Base-by-base conservation (phyloP, 768 basidiomycete genomes). In the Tricholoma hemisulphureum region DNA sequence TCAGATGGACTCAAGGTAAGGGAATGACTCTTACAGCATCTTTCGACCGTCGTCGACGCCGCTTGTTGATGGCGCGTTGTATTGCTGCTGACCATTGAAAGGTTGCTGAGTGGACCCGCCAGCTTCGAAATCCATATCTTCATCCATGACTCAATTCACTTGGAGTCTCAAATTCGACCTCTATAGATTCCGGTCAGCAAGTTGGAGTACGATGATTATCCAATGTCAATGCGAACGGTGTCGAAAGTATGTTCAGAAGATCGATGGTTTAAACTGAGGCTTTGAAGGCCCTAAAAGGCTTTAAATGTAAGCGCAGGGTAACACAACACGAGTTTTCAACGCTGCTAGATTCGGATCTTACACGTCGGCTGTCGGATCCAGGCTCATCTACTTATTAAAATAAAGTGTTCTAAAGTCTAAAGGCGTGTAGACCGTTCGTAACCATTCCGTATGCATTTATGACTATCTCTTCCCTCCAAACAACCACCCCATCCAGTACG, bases 61-160 rank as follows among this genome's bases (percentile, higher is more conserved):
- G 48, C 56, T 62, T 53, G 60, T 51, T 57, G 58, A 62, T 49
- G 68, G 70, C 56, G 68, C 64, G 55, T 59, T 69, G 53, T 68
- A 72, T 41, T 76, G 71, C 61, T 67, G 72, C 57, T 67, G 69
- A 73, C 37, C 58, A 66, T 71, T 63, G 69, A 74, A 71, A 49
- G 75, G 62, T 60, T 74, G 73, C 58, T 73, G 73, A 57, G 73
- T 63, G 29, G 70, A 63, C 14, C 59, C 67, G 55, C 63, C 70
- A 63, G 53, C 53, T 28, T 83, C 84, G 71, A 86, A 84, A 50
- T 83, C 84, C 87, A 92, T 90, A 74, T 91, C 87, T 78, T 86
- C 80, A 74, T 92, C 89, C 90, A 92, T 92, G 64, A 65, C 58
- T 63, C 59, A 61, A 58, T 58, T 61, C 6, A 59, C 63, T 48